Percentiles rank a stretch among this genome's conserved stretches.
Conservation (phyloP, 805 yeast genomes). For the Candida saitoana region DNA sequence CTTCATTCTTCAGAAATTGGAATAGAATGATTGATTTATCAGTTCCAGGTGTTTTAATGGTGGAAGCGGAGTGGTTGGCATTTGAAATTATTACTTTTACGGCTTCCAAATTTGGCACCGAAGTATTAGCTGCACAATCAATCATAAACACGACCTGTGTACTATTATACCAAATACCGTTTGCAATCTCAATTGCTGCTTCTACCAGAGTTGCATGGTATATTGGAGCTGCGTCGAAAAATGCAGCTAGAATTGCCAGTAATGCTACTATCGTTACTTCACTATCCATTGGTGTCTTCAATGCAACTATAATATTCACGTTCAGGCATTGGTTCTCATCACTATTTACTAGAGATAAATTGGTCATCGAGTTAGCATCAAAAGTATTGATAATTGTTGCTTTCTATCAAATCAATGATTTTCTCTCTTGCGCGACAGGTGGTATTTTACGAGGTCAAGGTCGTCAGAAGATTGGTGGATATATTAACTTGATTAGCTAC, state of each 20-base stretch:
- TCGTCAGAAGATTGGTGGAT: conserved; percentile 53
- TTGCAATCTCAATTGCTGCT: conserved; percentile 70
- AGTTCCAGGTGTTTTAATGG: conserved; percentile 72
- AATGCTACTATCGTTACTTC: conserved; percentile 34
- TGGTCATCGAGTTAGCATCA: conserved; percentile 34
- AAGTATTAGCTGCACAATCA: conserved; percentile 68
- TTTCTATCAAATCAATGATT: conserved; percentile 50
- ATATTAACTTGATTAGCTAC: conserved; percentile 44
- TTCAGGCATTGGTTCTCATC: conserved; percentile 37
- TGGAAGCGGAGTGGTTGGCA: conserved; percentile 74
- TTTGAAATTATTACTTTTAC: conserved; percentile 70
- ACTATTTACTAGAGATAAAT: conserved; percentile 38
- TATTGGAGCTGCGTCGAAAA: conserved; percentile 58
- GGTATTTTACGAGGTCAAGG: conserved; percentile 60
- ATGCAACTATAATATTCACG: conserved; percentile 33
- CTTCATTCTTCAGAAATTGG: conserved; percentile 50
- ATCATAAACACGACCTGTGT: conserved; percentile 67
- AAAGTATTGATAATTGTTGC: conserved; percentile 45
- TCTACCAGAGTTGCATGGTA: conserved; percentile 75
- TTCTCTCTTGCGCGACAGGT: conserved; percentile 45
- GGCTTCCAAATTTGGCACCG: conserved; percentile 65
- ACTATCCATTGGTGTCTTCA: conserved; percentile 30
- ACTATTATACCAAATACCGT: conserved; percentile 67
- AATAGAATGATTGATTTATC: conserved; percentile 58
- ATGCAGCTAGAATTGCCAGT: conserved; percentile 33